Base-by-base conservation (phyloP, 2,329 filamentous ascomycete genomes). In the Gaeumannomyces tritici region DNA sequence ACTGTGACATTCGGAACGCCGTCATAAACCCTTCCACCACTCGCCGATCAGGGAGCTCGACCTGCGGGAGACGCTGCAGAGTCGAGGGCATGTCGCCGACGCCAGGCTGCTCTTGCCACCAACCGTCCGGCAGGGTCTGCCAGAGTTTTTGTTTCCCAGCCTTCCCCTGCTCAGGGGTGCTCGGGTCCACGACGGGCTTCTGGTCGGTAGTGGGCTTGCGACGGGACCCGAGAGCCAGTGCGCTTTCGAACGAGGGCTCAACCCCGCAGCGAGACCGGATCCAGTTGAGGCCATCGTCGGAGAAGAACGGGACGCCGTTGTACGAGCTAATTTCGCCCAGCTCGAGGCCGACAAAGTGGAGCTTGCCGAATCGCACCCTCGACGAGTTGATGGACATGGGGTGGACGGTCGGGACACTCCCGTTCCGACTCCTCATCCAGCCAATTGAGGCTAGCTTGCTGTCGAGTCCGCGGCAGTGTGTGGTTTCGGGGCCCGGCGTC, bases 241-340 rank as follows among this genome's bases (percentile, higher is more conserved):
- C 28, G 28, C 29, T 61, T 8, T 61, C 60, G n/a, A 61, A 61
- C 13, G 31, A n/a, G 1, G 60, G 47, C n/a, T 66, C 68, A 59
- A 76, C 71, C 6, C 80, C 80, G 0, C 79, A 78, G 31, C 75
- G 73, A 15, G 77, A 71, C 33, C 75, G 71, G 42, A 83, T 77
- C 79, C 79, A 83, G 66, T 77, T 68, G 61, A 75, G 75, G 7
- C 80, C 80, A 18, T 78, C 73, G 0, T 72, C 68, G 0, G 80
- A 79, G 55, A 83, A 74, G 55, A 81, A 75, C 0, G 80, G 81
- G 1, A 83, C 75, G 8, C 81, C 79, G 18, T 77, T 79, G 59
- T 76, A 73, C 9, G 76, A 70, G 66, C 76, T 80, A 35, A 81
- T 76, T 15, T 74, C 73, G 12, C 80, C 80, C 12, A 82, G 69